These are phyloP conservation scores for Diddensiella caesifluorescens DNA, from an alignment of 805 yeast genomes.

Conservation along the genomic window DNA sequence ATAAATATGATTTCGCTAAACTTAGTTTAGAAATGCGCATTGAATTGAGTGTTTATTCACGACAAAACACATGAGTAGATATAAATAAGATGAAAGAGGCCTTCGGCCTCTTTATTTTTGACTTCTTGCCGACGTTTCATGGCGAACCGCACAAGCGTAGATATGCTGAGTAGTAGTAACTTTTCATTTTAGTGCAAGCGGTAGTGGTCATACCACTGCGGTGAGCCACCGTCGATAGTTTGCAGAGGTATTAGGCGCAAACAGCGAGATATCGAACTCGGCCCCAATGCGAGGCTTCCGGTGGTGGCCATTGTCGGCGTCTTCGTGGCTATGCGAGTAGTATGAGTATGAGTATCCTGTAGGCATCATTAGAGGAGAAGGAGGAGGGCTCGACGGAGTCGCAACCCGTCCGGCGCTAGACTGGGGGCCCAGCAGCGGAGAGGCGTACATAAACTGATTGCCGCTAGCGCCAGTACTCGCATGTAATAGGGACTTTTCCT, in stretches of 20 bases:
- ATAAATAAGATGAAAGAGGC: no score
- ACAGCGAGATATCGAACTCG: neutral
- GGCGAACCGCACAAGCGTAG: no score
- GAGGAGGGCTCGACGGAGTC: constrained; percentile 8
- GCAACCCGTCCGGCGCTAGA: neutral
- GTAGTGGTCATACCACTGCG: constrained; percentile 10
- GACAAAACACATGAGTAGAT: no score
- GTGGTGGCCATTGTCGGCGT: neutral
- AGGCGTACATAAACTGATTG: neutral
- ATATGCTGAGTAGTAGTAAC: neutral
- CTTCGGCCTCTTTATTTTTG: no score
- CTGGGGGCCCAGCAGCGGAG: neutral
- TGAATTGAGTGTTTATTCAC: no score
- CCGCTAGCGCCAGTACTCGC: constrained; percentile 9
- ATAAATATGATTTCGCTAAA: no score
- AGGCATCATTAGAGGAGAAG: constrained; percentile 14
- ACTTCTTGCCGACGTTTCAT: no score
- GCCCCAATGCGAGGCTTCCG: neutral
- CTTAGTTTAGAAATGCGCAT: no score
- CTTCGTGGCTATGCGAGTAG: neutral
- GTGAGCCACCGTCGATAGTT: constrained; percentile 18
- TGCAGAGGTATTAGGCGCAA: constrained; percentile 5
- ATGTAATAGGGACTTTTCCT: constrained; percentile 5
- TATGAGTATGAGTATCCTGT: neutral
- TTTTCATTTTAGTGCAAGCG: neutral